These are phyloP conservation scores for Ramalina peruviana DNA, from an alignment of 495 filamentous ascomycete species.

Conservation along the genomic window DNA sequence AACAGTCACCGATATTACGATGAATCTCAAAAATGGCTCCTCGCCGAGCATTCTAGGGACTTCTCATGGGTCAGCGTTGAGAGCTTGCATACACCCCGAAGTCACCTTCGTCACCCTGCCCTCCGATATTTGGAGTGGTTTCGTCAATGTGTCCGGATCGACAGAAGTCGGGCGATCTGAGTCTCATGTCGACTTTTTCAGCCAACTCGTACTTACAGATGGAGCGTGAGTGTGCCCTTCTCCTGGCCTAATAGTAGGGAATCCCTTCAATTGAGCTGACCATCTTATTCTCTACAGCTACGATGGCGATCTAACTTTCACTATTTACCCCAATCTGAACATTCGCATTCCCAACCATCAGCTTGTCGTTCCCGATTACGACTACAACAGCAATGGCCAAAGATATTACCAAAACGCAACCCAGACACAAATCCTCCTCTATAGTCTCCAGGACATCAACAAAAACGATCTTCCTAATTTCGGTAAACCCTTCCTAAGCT, in stretches of 20 bases:
- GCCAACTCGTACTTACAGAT: slow-evolving; percentile 7
- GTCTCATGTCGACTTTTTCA: slow-evolving; percentile 7
- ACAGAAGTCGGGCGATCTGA: slow-evolving; percentile 11
- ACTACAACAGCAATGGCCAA: slow-evolving; percentile 16
- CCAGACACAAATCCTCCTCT: slow-evolving; percentile 16
- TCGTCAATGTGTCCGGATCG: slow-evolving; percentile 11
- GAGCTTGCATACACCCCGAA: slow-evolving; percentile 17
- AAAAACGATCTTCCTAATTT: slow-evolving; percentile 18
- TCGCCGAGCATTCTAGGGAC: slow-evolving; percentile 7
- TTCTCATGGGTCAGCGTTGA: background rate
- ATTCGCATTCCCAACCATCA: slow-evolving; percentile 23
- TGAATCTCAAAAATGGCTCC: slow-evolving; percentile 26
- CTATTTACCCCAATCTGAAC: slow-evolving; percentile 7
- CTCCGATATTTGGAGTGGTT: slow-evolving; percentile 16
- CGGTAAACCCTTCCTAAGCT: slow-evolving; percentile 27
- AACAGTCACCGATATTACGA: slow-evolving; percentile 20
- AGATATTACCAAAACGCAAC: slow-evolving; percentile 11
- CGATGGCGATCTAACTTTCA: slow-evolving; percentile 17
- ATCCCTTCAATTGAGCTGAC: background rate
- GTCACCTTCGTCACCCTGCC: slow-evolving; percentile 15
- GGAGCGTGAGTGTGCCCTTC: slow-evolving; percentile 1
- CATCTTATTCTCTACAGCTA: slow-evolving; percentile 2
- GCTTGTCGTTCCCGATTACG: slow-evolving; percentile 21
- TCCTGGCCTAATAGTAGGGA: background rate
- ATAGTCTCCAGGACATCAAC: slow-evolving; percentile 14